Percentiles rank a stretch among this genome's conserved stretches.
phyloP scores from a whole-genome alignment of 345 rosid genomes.

The Gossypium australe region DNA sequence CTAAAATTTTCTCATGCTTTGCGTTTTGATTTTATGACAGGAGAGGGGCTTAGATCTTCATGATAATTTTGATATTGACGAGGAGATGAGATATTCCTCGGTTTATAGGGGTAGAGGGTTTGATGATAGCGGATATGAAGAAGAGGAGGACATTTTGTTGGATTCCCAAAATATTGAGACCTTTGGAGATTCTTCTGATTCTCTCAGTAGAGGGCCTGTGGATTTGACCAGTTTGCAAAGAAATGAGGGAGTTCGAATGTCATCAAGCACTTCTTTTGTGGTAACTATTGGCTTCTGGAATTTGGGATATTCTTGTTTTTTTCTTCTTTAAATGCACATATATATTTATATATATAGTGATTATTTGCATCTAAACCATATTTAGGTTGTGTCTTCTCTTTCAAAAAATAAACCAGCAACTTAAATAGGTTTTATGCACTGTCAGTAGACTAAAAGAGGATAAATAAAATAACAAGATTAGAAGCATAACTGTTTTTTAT shows the following conservation, averaged over 20 bases:
- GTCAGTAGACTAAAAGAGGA: not conserved
- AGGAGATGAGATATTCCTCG: constrained; percentile 83
- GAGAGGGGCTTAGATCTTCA: constrained; percentile 73
- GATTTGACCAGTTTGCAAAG: constrained; percentile 40
- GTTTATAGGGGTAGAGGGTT: constrained; percentile 48
- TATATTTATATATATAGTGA: not conserved
- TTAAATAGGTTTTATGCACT: not conserved
- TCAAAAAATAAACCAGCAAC: not conserved
- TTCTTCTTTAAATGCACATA: not conserved
- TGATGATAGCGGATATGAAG: constrained; percentile 80
- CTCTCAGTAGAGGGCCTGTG: constrained; percentile 30
- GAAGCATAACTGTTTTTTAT: not conserved
- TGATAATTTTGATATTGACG: constrained; percentile 61
- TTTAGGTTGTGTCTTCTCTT: not conserved
- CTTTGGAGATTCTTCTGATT: constrained; percentile 53
- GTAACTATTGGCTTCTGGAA: constrained; percentile 25
- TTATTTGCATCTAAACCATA: not conserved
- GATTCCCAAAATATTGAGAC: constrained; percentile 55
- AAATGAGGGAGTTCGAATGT: constrained; percentile 33
- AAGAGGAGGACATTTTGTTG: constrained; percentile 55
- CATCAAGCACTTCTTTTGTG: constrained; percentile 41
- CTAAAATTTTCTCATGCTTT: not conserved
- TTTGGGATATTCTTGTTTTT: not conserved
- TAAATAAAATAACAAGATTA: not conserved
- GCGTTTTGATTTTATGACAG: constrained; percentile 38